phyloP scores from a whole-genome alignment of 2,329 filamentous ascomycete genomes.

The Lachnellula willkommii region DNA sequence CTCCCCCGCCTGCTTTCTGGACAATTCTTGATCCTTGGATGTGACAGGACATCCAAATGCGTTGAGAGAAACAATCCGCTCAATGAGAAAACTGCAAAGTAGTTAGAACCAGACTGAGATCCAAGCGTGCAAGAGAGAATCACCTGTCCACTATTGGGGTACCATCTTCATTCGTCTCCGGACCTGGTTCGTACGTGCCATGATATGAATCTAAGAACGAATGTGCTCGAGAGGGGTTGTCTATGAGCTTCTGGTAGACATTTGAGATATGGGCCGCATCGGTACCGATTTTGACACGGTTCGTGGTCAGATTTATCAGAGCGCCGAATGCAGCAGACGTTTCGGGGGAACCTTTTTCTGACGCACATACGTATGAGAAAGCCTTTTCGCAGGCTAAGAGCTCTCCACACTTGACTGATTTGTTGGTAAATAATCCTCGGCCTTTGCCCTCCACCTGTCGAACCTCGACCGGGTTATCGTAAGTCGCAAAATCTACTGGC shows the following conservation, averaged over 20 bases:
- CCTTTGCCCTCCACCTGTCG: constrained; percentile 38
- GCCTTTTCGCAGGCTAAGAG: constrained; percentile 53
- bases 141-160: constrained; percentile 42
- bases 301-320: constrained; percentile 35
- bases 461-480: constrained; percentile 38
- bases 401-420: constrained; percentile 43
- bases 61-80: constrained; percentile 39
- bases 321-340: constrained; percentile 22
- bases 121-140: constrained; percentile 15
- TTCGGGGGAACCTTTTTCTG: constrained; percentile 12
- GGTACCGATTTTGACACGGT: constrained; percentile 32
- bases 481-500: constrained; percentile 45
- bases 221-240: constrained; percentile 34
- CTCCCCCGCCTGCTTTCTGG: neutral
- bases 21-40: constrained; percentile 23
- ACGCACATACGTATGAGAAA: constrained; percentile 38
- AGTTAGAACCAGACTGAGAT: neutral
- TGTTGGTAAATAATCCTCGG: constrained; percentile 47
- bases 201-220: constrained; percentile 36
- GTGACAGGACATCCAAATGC: constrained; percentile 35
- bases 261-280: constrained; percentile 38
- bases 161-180: constrained; percentile 31
- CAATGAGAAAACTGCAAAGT: constrained; percentile 40
- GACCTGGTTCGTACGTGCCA: constrained; percentile 36
- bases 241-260: constrained; percentile 42